Evolutionary conservation across 441 rosid genomes (phyloP).

Genomic region (Pelargonium citronellum): DNA sequence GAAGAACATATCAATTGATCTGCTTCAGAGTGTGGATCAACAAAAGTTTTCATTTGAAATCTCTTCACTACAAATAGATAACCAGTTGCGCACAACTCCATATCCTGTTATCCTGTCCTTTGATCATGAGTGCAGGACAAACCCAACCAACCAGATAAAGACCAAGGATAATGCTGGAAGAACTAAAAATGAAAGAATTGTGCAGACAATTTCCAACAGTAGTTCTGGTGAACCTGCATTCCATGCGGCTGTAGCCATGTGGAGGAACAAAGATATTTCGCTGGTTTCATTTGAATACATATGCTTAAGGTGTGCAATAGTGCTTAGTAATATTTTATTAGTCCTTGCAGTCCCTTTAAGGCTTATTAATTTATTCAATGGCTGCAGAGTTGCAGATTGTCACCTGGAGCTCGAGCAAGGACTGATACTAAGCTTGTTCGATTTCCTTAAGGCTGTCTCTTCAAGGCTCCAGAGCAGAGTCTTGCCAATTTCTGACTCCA

Average conservation of each 20-base stretch:
- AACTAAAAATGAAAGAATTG: slow-evolving; percentile 31
- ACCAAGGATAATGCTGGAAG: slow-evolving; percentile 39
- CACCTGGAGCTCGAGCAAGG: slow-evolving; percentile 90
- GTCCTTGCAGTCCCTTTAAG: neutral
- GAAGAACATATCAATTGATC: slow-evolving; percentile 50
- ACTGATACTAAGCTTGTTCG: slow-evolving; percentile 59
- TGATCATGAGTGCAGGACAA: slow-evolving; percentile 48
- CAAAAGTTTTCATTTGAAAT: slow-evolving; percentile 73
- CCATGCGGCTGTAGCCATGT: slow-evolving; percentile 53
- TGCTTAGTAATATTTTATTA: neutral
- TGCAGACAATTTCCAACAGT: slow-evolving; percentile 34
- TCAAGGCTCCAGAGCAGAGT: slow-evolving; percentile 53
- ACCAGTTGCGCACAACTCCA: slow-evolving; percentile 59
- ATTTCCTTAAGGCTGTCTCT: slow-evolving; percentile 58
- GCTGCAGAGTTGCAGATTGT: slow-evolving; percentile 74
- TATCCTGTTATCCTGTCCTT: slow-evolving; percentile 90
- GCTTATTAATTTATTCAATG: slow-evolving; percentile 27
- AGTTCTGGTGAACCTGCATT: slow-evolving; percentile 49
- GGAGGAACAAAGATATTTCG: slow-evolving; percentile 75
- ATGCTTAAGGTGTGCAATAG: slow-evolving; percentile 10
- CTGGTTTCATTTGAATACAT: slow-evolving; percentile 26
- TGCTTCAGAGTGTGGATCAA: slow-evolving; percentile 76
- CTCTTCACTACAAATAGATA: slow-evolving; percentile 79
- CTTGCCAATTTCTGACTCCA: slow-evolving; percentile 54
- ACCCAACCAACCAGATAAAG: slow-evolving; percentile 34